Evolutionary conservation across 2,329 filamentous ascomycete species (phyloP).

Genomic region (Amphichorda felina): DNA sequence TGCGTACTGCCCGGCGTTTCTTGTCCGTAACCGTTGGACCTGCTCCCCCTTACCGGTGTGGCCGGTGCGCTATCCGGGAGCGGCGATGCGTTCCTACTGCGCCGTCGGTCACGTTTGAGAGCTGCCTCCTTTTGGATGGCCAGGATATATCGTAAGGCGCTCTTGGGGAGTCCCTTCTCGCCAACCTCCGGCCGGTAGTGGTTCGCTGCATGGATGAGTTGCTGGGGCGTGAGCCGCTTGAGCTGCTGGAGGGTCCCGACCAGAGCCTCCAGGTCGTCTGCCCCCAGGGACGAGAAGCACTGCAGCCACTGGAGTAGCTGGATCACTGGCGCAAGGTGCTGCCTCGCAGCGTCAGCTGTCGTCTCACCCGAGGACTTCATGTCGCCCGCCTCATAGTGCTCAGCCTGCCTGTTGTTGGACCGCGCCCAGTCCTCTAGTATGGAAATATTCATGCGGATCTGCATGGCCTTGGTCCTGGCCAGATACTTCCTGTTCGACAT

Average conservation of each 20-base stretch:
- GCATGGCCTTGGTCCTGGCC: conserved; percentile 96
- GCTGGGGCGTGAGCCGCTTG: conserved; percentile 70
- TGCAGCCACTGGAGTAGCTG: conserved; percentile 96
- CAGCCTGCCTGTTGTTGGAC: conserved; percentile 82
- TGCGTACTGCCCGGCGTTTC: conserved; percentile 28
- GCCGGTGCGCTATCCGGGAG: conserved; percentile 26
- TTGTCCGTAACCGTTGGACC: conserved; percentile 29
- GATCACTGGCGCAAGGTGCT: conserved; percentile 80
- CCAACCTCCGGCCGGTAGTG: conserved; percentile 93
- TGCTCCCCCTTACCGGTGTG: conserved; percentile 27
- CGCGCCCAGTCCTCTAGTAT: conserved; percentile 92
- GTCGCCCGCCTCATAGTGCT: conserved; percentile 90
- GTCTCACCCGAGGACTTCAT: conserved; percentile 76
- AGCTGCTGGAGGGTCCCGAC: conserved; percentile 84
- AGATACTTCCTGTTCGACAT: conserved; percentile 95
- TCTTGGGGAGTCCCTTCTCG: conserved; percentile 83
- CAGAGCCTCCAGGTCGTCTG: conserved; percentile 77
- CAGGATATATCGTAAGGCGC: conserved; percentile 74
- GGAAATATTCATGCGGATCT: conserved; percentile 98
- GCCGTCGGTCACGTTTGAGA: conserved; percentile 41
- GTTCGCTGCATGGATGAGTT: conserved; percentile 82
- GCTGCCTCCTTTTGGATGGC: conserved; percentile 67
- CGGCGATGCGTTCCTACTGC: conserved; percentile 33
- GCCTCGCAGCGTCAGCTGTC: conserved; percentile 71
- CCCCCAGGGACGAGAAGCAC: conserved; percentile 83